Base-by-base conservation (phyloP, 1,284 basidiomycete genomes). In the Ustilago cynodontis region DNA sequence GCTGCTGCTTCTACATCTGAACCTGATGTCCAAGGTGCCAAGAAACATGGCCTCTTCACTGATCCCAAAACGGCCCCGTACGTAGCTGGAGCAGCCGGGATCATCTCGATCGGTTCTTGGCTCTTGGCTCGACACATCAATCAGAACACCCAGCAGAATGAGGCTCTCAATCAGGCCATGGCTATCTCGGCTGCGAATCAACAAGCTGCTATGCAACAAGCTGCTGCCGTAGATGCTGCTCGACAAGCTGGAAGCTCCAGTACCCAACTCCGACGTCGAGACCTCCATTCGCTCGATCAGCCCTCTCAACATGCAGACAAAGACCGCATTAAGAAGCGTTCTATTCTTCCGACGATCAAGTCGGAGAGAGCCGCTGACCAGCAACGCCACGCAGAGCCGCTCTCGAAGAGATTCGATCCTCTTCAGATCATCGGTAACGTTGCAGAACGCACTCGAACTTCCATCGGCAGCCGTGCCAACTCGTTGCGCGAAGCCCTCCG, bases 171-270 rank as follows among this genome's bases (percentile, higher is more conserved):
- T 16, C 35, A 52, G 5, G 47, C 35, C 1, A 18, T 26, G 33
- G 47, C 57, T 18, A 33, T 20, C n/a, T 31, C 60, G 5, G 28
- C 56, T 5, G 47, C 45, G 10, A 37, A 49, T 35, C 43, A 60
- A 35, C 24, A 57, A 26, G 53, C 58, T 14, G 47, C 45, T 8
- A 26, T 41, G 1, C 53, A 70, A 58, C 47, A 59, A 24, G 61
- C 57, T 3, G 28, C 41, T 9, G 20, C 52, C 8, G 39, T 50
- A 13, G 52, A 37, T 8, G 61, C 29, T 31, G 58, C 56, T 54
- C 53, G 29, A 20, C 31, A 50, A 24, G 51, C 43, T 29, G 11
- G 56, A 39, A n/a, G 11, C 9, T 51, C 58, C 22, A n/a, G 29
- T 20, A 18, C 18, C 1, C 16, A n/a, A 3, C 20, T 64, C 5